A percentile compares a stretch with the other conserved stretches of the same genome.
Evolutionary conservation across 2,329 filamentous ascomycete species (phyloP).

Genomic region (Sporothrix variecibatus): DNA sequence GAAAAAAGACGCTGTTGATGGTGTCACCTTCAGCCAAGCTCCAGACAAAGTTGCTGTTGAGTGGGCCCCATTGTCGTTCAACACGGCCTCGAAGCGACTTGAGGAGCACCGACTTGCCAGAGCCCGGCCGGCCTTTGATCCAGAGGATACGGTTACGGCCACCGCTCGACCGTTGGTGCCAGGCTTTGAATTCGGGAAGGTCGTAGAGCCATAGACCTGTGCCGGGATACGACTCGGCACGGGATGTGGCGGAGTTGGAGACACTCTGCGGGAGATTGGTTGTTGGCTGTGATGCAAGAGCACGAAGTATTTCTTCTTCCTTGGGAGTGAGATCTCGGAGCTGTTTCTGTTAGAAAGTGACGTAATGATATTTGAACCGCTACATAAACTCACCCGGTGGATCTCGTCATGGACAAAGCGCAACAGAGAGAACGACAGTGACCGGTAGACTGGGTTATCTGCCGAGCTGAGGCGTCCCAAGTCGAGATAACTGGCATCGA

Average conservation of each 20-base stretch:
- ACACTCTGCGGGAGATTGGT: slow-evolving; percentile 23
- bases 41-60: slow-evolving; percentile 36
- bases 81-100: slow-evolving; percentile 35
- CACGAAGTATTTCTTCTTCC: slow-evolving; percentile 34
- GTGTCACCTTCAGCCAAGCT: slow-evolving; percentile 33
- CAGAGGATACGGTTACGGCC: slow-evolving; percentile 38
- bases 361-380: too few species aligned
- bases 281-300: slow-evolving; percentile 28
- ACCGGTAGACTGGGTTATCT: slow-evolving; percentile 36
- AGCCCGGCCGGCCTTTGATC: slow-evolving; percentile 38
- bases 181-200: slow-evolving; percentile 37
- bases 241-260: slow-evolving; percentile 21
- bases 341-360: slow-evolving; percentile 4
- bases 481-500: slow-evolving; percentile 44
- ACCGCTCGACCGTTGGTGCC: slow-evolving; percentile 36
- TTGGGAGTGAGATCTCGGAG: slow-evolving; percentile 33
- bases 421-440: slow-evolving; percentile 32
- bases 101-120: slow-evolving; percentile 38
- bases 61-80: slow-evolving; percentile 35
- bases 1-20: slow-evolving; percentile 31
- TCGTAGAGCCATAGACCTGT: slow-evolving; percentile 40
- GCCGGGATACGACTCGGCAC: slow-evolving; percentile 34
- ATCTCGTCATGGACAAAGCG: slow-evolving; percentile 34
- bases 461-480: slow-evolving; percentile 44
- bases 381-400: slow-evolving; percentile 30